Base-by-base conservation (phyloP, 2,329 filamentous ascomycete species). In the Zopfia rhizophila region DNA sequence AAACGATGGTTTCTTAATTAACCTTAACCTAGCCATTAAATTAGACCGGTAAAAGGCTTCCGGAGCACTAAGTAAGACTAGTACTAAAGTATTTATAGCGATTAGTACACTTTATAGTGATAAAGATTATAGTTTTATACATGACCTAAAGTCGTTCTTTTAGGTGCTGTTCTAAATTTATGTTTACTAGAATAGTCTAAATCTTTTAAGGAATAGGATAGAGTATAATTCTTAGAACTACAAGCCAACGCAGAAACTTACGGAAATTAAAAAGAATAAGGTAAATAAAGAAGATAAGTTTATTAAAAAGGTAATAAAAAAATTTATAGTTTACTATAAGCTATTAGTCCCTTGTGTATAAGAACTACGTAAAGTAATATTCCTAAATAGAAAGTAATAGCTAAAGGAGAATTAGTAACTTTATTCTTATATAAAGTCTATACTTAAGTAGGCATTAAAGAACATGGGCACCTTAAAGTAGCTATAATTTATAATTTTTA, bases 181-280 rank as follows among this genome's bases (percentile, higher is more conserved):
- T 44, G 67, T 76, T 38, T 69, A 78, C 54, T 75, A 69, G 40
- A 46, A 69, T 11, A 65, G 62, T 10, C 58, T 57, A 18, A 48
- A 46, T 13, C 41, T 61, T 21, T 40, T 44, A 29, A 12, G 27
- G 6, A 54, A 52, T 27, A 44, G 66, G 37, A 5, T 31, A 6
- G 3, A 43, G 21, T 73, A 68, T 47, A 60, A 74, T 1, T 41
- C 54, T 11, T 75, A 69, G 72, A 75, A 74, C 54, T 74, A 68
- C 49, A 35, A 47, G 6, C 45, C 64, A 27, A 66, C 45, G 18
- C 40, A 63, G 56, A 48, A 63, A 24, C 37, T 67, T 17, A 58
- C 55, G 30, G 16, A 23, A 25, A 24, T 52, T n/a, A 69, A 70
- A 40, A 53, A 50, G 36, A 60, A 61, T 2, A 33, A 21, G 7